Conservation (phyloP, 306 rosid species). For the Trifolium fragiferum region DNA sequence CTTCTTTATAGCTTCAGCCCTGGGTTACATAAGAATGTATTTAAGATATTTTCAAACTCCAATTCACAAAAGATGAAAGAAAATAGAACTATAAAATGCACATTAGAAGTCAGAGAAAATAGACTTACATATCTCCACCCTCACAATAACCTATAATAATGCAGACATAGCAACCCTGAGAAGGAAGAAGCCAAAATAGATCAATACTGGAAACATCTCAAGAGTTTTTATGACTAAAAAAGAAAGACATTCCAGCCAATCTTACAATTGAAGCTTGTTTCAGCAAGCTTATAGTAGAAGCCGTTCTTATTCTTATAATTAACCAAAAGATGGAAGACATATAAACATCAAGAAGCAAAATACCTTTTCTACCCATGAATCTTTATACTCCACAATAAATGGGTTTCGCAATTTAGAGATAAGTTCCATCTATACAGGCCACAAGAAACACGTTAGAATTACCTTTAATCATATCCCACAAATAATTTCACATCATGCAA, state of each 20-base stretch:
- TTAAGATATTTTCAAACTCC: constrained; percentile 26
- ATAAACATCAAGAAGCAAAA: constrained; percentile 25
- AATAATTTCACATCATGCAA: constrained; percentile 28
- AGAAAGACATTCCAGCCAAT: constrained; percentile 17
- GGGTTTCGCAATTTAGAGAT: constrained; percentile 86
- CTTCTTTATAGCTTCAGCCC: constrained; percentile 95
- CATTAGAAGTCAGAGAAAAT: constrained; percentile 22
- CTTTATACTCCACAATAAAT: constrained; percentile 97
- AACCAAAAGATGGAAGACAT: constrained; percentile 27
- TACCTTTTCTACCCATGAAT: constrained; percentile 99
- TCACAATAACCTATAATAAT: constrained; percentile 92
- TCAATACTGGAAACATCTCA: constrained; percentile 19
- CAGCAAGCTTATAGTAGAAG: constrained; percentile 23
- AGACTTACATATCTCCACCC: constrained; percentile 95
- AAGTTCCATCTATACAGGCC: constrained; percentile 85
- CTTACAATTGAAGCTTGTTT: constrained; percentile 35
- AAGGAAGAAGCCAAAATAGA: constrained; percentile 41
- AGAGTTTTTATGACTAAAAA: constrained; percentile 4
- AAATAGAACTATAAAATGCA: constrained; percentile 32
- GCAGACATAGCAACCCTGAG: constrained; percentile 99
- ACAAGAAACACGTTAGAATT: constrained; percentile 15
- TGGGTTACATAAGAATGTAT: constrained; percentile 50
- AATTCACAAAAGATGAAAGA: constrained; percentile 39
- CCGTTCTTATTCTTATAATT: constrained; percentile 13
- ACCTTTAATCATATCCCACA: constrained; percentile 17